These are phyloP conservation scores for Ascosphaera apis DNA, from an alignment of 2,329 filamentous ascomycete species.

Conservation along the genomic window DNA sequence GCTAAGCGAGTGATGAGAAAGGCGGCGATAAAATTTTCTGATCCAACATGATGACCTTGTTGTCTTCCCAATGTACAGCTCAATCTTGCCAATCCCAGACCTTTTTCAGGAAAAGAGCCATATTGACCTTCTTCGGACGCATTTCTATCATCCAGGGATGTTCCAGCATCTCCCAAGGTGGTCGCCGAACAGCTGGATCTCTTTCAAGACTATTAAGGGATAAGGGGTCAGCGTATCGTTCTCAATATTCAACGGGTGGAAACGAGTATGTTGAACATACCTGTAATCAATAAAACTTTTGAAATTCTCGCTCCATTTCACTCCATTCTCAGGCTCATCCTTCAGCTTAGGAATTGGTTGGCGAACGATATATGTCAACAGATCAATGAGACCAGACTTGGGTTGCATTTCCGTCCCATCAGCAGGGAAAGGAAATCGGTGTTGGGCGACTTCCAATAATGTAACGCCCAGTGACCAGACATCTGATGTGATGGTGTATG, in stretches of 20 bases:
- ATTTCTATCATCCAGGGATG: conserved; percentile 98
- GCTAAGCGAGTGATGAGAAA: too few species aligned
- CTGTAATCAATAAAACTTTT: conserved; percentile 99
- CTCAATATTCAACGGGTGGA: not conserved
- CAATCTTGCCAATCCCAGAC: conserved; percentile 91
- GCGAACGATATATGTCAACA: conserved; percentile 90
- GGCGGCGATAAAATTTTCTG: too few species aligned
- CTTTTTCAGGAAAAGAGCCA: conserved; percentile 77
- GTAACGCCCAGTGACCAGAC: conserved; percentile 97
- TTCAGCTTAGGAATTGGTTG: conserved; percentile 90
- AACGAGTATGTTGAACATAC: conserved; percentile 32
- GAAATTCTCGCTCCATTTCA: conserved; percentile 91
- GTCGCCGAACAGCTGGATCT: conserved; percentile 63
- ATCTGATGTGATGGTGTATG: conserved; percentile 94
- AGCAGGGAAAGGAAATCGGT: conserved; percentile 92
- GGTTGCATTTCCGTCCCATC: conserved; percentile 93
- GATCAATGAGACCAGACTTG: conserved; percentile 73
- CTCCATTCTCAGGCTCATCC: conserved; percentile 71
- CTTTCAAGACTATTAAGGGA: conserved; percentile 62
- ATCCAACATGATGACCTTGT: too few species aligned
- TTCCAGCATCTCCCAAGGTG: conserved; percentile 95
- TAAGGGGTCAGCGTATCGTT: not conserved
- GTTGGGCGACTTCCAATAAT: conserved; percentile 94
- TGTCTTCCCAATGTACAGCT: too few species aligned
- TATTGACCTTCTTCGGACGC: conserved; percentile 88